phyloP scores from a whole-genome alignment of 805 yeast species.

The Teunomyces stri region DNA sequence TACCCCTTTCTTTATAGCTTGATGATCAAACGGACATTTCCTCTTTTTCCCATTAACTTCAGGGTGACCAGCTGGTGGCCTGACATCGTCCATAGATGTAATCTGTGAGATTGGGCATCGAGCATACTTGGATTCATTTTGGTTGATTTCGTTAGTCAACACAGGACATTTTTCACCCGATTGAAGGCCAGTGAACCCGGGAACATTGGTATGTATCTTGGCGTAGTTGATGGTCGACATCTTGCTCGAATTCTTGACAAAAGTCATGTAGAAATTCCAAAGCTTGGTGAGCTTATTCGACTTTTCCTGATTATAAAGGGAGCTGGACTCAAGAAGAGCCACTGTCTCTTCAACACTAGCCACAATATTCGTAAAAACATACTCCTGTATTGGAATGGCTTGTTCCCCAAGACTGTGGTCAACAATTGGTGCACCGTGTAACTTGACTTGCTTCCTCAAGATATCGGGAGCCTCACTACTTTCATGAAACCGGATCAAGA shows the following conservation, averaged over 20 bases:
- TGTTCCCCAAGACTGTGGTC: slow-evolving; percentile 5
- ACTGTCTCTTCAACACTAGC: slow-evolving; percentile 13
- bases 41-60: slow-evolving; percentile 13
- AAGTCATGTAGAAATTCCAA: slow-evolving; percentile 41
- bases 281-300: slow-evolving; percentile 23
- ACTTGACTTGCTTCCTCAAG: slow-evolving; percentile 3
- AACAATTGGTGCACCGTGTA: not conserved
- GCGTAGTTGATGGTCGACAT: slow-evolving; percentile 29
- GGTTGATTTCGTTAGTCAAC: slow-evolving; percentile 1
- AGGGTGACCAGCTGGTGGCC: slow-evolving; percentile 3
- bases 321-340: slow-evolving; percentile 8
- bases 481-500: slow-evolving; percentile 25
- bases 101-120: slow-evolving; percentile 26
- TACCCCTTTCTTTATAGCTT: slow-evolving; percentile 10
- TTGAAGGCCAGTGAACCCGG: slow-evolving; percentile 19
- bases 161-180: slow-evolving; percentile 5
- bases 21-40: slow-evolving; percentile 36
- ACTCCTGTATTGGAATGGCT: slow-evolving; percentile 9
- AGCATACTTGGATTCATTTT: slow-evolving; percentile 6
- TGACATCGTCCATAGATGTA: slow-evolving; percentile 17
- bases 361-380: slow-evolving; percentile 9
- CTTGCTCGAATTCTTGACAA: slow-evolving; percentile 29
- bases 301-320: slow-evolving; percentile 14
- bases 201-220: slow-evolving; percentile 31
- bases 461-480: slow-evolving; percentile 7